A percentile compares a stretch with the other conserved stretches of the same genome.
Evolutionary conservation across 148 eudicot genomes (phyloP).

Genomic region (Arbutus unedo): DNA sequence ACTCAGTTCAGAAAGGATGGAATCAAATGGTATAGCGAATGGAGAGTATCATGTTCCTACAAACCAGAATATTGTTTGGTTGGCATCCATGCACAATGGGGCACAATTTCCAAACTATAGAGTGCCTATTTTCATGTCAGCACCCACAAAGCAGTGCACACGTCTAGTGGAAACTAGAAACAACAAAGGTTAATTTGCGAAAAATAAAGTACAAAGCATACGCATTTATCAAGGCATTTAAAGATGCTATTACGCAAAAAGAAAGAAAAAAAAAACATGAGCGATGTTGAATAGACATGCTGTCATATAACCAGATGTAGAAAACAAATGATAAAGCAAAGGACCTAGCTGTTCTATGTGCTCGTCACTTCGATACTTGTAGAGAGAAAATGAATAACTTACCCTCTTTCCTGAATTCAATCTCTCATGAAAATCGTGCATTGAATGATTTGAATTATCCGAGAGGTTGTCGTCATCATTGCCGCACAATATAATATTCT

Average conservation of each 20-base stretch:
- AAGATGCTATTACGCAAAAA: neutral
- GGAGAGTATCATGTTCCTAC: too few species aligned
- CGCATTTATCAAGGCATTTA: neutral
- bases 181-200: neutral
- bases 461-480: slow-evolving; percentile 18
- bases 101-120: too few species aligned
- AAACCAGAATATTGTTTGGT: too few species aligned
- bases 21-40: neutral
- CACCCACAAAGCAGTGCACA: neutral
- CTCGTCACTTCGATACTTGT: neutral
- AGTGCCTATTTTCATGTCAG: neutral
- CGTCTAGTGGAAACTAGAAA: too few species aligned
- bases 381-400: slow-evolving; percentile 6
- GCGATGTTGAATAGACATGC: neutral
- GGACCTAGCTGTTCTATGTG: neutral
- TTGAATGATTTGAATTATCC: slow-evolving; percentile 19
- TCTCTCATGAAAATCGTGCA: slow-evolving; percentile 28
- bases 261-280: neutral
- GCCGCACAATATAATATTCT: slow-evolving; percentile 22
- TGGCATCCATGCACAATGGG: too few species aligned
- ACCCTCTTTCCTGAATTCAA: slow-evolving; percentile 48
- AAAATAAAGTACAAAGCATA: neutral
- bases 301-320: slow-evolving; percentile 4
- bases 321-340: slow-evolving; percentile 4
- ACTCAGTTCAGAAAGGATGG: neutral